A percentile compares a stretch with the other conserved stretches of the same genome.
phyloP scores from a whole-genome alignment of 192 early-diverging fungal genomes.

The Geranomyces michiganensis region DNA sequence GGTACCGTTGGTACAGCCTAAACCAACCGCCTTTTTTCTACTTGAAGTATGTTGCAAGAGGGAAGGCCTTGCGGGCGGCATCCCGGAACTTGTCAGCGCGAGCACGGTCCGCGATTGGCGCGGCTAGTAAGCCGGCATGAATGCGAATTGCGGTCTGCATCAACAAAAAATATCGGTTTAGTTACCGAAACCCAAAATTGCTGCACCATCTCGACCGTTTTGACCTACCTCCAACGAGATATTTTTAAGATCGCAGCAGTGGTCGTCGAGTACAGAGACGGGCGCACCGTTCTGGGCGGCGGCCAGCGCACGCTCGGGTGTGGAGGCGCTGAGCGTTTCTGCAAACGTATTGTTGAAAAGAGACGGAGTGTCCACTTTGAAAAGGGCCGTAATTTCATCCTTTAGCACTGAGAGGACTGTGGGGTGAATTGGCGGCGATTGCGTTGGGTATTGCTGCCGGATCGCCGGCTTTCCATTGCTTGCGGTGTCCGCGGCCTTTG shows the following conservation, averaged over 20 bases:
- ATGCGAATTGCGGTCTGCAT: conserved; percentile 27
- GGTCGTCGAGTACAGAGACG: conserved; percentile 6
- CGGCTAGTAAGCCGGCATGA: conserved; percentile 28
- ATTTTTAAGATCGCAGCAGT: conserved; percentile 17
- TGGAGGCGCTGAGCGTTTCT: background rate
- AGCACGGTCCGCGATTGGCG: conserved; percentile 7
- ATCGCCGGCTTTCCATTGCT: conserved; percentile 11
- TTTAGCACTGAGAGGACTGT: conserved; percentile 24
- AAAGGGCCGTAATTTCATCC: conserved; percentile 14
- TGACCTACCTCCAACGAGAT: conserved; percentile 4
- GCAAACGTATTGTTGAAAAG: conserved; percentile 29
- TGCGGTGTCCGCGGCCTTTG: conserved; percentile 20
- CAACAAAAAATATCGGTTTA: background rate
- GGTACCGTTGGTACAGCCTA: too few relatives aligned
- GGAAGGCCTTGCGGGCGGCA: conserved; percentile 18
- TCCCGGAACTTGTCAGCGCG: conserved; percentile 23
- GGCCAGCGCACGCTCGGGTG: conserved; percentile 6
- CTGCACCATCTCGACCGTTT: background rate
- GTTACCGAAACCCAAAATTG: background rate
- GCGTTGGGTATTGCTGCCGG: background rate
- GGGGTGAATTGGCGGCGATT: conserved; percentile 6
- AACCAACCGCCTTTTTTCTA: background rate
- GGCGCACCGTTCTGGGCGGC: conserved; percentile 12
- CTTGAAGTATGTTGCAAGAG: conserved; percentile 33
- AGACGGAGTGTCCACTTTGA: background rate